Evolutionary conservation across 2,329 filamentous ascomycete species (phyloP), one percentile per base, ranked within the genome.

Genomic region (Claviceps sorghi): DNA sequence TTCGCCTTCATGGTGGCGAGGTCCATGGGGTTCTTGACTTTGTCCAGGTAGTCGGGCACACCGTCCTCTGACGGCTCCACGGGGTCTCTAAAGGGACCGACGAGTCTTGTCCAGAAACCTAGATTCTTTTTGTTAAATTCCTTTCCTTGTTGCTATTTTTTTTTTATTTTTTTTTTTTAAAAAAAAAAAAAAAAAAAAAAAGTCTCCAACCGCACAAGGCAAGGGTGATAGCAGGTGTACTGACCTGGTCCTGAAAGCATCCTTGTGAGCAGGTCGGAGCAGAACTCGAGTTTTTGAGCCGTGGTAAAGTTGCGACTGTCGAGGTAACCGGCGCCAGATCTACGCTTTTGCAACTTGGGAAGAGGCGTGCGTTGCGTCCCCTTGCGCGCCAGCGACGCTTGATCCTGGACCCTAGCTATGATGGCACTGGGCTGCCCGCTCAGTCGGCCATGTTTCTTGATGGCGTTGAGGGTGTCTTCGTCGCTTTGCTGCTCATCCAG

Each of bases 51-150:
- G 60, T 82, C 78, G 2, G 78, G 79, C 2, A 82, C 76, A 19
- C 74, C 75, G 56, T 83, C 78, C 40, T 71, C 68, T 3, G 66
- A 60, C 0, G 79, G 79, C 53, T 79, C 72, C 7, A 83, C 79
- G 0, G 79, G 74, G 26, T 82, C 73, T 45, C 73, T 74, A 64
- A 83, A 83, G 0, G 78, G 77, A 0, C 78, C 78, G 3, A 83
- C 79, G 0, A 82, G 70, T n/a, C 79, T 76, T 0, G 80, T 83
- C 80, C 80, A 83, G 62, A 80, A 83, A 7, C 80, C 79, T 80
- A 50, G 15, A 19, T 32, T 32, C 3, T 43, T 43, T 43, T 36
- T n/a, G n/a, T 36, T 36, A 34, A 7, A 13, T 36, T 36, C 26
- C 26, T 5, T 3, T 26, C 26, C 5, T 26, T 26, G 3, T 26